These are phyloP conservation scores for Phytophthora boehmeriae DNA, from an alignment of 352 stramenopile species.

Conservation along the genomic window DNA sequence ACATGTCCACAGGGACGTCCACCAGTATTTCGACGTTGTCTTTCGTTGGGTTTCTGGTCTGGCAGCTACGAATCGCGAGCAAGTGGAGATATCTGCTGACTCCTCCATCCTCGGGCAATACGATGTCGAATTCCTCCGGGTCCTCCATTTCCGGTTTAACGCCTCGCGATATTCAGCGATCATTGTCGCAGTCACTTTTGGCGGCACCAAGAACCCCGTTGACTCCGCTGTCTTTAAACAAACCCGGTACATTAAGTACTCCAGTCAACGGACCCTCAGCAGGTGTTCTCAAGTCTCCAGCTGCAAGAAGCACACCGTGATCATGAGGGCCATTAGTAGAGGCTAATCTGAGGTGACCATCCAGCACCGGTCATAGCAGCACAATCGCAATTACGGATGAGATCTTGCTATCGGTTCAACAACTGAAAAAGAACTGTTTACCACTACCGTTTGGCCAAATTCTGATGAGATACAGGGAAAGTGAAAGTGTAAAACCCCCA, in stretches of 20 bases:
- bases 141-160: not conserved
- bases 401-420: too few relatives aligned
- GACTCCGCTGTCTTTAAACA: constrained; percentile 25
- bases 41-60: constrained; percentile 54
- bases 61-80: constrained; percentile 74
- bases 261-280: constrained; percentile 3
- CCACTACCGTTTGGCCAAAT: too few relatives aligned
- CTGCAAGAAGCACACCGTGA: constrained; percentile 10
- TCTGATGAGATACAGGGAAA: too few relatives aligned
- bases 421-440: too few relatives aligned
- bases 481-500: too few relatives aligned
- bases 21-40: constrained; percentile 54
- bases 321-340: not conserved
- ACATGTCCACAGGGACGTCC: constrained; percentile 45
- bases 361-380: not conserved
- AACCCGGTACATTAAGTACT: constrained; percentile 33
- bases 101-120: constrained; percentile 33
- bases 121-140: constrained; percentile 12
- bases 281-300: constrained; percentile 17
- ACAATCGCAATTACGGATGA: too few relatives aligned
- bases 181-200: constrained; percentile 27
- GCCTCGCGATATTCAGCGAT: not conserved
- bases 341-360: not conserved
- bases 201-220: constrained; percentile 21
- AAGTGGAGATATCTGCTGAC: constrained; percentile 78